Conservation (phyloP, 2,329 filamentous ascomycete genomes). For the Fusarium sp. region DNA sequence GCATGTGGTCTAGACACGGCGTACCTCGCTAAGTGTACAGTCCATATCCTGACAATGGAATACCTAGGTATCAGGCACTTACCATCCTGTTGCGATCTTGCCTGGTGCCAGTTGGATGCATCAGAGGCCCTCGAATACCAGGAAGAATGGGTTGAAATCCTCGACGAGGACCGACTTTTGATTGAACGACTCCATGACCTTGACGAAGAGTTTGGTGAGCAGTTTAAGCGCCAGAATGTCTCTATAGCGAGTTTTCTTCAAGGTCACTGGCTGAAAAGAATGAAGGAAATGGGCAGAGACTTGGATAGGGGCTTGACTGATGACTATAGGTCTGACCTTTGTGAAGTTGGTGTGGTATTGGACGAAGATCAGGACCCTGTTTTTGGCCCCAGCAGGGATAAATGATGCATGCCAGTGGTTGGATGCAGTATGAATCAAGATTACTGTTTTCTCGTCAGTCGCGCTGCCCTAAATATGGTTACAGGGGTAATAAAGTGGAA, state of each 20-base stretch:
- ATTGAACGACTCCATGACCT: neutral
- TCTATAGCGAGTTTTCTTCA: neutral
- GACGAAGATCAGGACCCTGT: neutral
- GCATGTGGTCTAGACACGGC: neutral
- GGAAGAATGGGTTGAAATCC: neutral
- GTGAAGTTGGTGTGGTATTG: neutral
- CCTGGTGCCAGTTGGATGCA: no score
- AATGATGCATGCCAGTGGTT: no score
- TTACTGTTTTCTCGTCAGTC: no score
- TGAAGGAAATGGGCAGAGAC: neutral
- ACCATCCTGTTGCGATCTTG: neutral
- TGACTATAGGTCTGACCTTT: neutral
- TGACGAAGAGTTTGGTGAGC: neutral
- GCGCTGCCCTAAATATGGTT: no score
- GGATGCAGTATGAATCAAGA: no score
- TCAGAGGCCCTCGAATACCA: no score
- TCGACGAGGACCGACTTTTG: neutral
- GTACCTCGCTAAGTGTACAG: neutral
- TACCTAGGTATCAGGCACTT: neutral
- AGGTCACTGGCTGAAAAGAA: neutral
- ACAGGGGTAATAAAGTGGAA: no score
- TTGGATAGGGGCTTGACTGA: neutral
- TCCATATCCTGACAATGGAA: neutral
- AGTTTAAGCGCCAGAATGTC: neutral
- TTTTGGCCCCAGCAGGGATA: no score